Conservation (phyloP, 2,329 filamentous ascomycete species). For the Fusarium liriodendri region DNA sequence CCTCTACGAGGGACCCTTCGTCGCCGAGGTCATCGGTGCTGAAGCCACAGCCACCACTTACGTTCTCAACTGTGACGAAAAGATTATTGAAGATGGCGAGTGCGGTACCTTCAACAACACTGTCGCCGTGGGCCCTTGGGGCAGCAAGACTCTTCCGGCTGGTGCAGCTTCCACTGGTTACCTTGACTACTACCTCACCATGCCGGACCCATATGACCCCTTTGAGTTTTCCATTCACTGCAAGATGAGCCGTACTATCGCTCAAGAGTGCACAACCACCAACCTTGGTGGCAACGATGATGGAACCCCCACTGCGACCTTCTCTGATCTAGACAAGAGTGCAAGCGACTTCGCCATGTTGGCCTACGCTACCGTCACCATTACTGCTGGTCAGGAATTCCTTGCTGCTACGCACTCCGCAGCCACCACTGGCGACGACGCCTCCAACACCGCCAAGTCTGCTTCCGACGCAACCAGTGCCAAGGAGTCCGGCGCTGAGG, state of each 20-base stretch:
- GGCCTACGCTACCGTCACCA: constrained; percentile 2
- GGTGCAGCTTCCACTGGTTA: constrained; percentile 16
- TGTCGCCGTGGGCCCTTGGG: constrained; percentile 19
- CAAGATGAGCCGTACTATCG: constrained; percentile 8
- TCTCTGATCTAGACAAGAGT: background rate
- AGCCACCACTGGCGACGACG: background rate
- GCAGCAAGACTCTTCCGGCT: constrained; percentile 16
- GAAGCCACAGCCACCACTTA: background rate
- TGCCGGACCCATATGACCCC: background rate
- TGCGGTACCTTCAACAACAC: constrained; percentile 20
- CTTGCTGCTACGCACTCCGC: constrained; percentile 5
- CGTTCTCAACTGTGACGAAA: background rate
- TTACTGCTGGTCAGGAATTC: constrained; percentile 16
- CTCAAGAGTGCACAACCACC: background rate
- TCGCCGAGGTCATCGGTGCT: constrained; percentile 8
- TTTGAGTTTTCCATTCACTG: background rate
- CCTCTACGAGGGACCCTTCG: background rate
- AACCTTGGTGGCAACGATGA: constrained; percentile 7
- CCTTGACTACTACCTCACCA: constrained; percentile 3
- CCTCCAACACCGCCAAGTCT: background rate
- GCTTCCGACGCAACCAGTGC: background rate
- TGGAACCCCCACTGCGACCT: background rate
- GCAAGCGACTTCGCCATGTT: background rate
- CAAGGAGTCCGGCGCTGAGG: background rate
- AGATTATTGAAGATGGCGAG: background rate